phyloP scores from a whole-genome alignment of 2,329 filamentous ascomycete genomes.

The Cladosporium halotolerans region DNA sequence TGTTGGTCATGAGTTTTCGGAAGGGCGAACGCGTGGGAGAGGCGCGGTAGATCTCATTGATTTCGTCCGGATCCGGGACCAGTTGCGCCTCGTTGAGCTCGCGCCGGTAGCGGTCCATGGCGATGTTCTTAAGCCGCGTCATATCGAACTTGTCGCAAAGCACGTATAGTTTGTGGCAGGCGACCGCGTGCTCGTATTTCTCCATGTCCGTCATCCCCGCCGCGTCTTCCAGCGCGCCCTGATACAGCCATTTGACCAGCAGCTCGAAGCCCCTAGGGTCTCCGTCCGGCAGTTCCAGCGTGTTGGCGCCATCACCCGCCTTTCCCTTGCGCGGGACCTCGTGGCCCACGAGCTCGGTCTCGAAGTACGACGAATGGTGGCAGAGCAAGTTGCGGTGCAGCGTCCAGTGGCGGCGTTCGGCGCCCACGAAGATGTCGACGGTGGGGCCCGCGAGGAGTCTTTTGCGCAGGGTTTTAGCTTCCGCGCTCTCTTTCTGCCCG shows the following conservation, averaged over 20 bases:
- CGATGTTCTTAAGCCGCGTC: slow-evolving; percentile 46
- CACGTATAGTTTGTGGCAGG: slow-evolving; percentile 48
- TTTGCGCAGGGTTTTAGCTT: slow-evolving; percentile 41
- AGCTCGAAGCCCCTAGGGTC: slow-evolving; percentile 49
- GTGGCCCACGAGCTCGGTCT: slow-evolving; percentile 29
- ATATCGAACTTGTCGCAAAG: slow-evolving; percentile 48
- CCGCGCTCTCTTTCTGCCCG: slow-evolving; percentile 13
- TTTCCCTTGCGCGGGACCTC: slow-evolving; percentile 33
- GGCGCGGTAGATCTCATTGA: slow-evolving; percentile 47
- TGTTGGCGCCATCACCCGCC: slow-evolving; percentile 30
- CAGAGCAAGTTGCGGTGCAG: slow-evolving; percentile 48
- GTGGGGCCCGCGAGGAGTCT: slow-evolving; percentile 49
- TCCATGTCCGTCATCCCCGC: slow-evolving; percentile 40
- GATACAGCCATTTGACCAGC: slow-evolving; percentile 52
- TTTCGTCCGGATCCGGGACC: slow-evolving; percentile 50
- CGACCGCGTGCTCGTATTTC: slow-evolving; percentile 50
- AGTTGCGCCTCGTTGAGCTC: slow-evolving; percentile 45
- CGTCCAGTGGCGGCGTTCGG: slow-evolving; percentile 43
- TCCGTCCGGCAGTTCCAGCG: slow-evolving; percentile 43
- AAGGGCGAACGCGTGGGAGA: slow-evolving; percentile 43
- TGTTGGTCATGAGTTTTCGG: slow-evolving; percentile 45
- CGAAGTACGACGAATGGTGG: slow-evolving; percentile 46
- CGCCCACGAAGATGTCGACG: slow-evolving; percentile 47
- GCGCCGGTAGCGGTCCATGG: slow-evolving; percentile 50
- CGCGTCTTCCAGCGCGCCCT: slow-evolving; percentile 47